These are phyloP conservation scores for Zelopaecilomyces penicillatus DNA, from an alignment of 2,329 filamentous ascomycete species.

Conservation along the genomic window DNA sequence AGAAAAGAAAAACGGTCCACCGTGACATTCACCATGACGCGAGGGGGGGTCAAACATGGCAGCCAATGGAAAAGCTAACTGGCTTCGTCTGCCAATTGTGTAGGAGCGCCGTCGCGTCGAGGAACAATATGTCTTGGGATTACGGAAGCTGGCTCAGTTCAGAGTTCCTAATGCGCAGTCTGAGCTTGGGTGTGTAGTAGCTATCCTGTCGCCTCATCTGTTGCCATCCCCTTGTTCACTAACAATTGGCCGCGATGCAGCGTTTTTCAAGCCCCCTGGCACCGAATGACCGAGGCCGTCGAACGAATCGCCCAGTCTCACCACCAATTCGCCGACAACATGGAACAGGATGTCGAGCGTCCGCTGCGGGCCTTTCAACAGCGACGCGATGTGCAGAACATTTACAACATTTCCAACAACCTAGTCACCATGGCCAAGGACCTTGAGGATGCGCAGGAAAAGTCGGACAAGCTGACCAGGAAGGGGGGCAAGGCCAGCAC, in stretches of 20 bases:
- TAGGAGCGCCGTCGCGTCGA: conserved; percentile 91
- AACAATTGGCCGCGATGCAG: conserved; percentile 38
- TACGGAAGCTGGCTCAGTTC: conserved; percentile 72
- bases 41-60: background rate
- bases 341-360: conserved; percentile 81
- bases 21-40: conserved; percentile 4
- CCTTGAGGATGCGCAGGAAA: conserved; percentile 74
- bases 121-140: conserved; percentile 74
- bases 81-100: conserved; percentile 1
- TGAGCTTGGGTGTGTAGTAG: conserved; percentile 72
- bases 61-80: background rate
- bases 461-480: conserved; percentile 71
- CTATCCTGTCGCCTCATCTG: background rate
- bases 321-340: conserved; percentile 66
- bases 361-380: conserved; percentile 69
- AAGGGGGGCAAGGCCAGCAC: conserved; percentile 71
- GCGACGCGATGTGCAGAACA: conserved; percentile 70
- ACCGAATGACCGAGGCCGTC: conserved; percentile 71
- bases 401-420: conserved; percentile 75
- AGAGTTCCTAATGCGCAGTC: conserved; percentile 66
- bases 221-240: background rate
- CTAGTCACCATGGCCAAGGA: conserved; percentile 74
- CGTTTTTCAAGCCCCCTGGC: conserved; percentile 85
- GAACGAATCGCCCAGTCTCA: conserved; percentile 79
- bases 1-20: background rate